Evolutionary conservation across 2,329 filamentous ascomycete species (phyloP).

Genomic region (Penicillium sclerotiorum): DNA sequence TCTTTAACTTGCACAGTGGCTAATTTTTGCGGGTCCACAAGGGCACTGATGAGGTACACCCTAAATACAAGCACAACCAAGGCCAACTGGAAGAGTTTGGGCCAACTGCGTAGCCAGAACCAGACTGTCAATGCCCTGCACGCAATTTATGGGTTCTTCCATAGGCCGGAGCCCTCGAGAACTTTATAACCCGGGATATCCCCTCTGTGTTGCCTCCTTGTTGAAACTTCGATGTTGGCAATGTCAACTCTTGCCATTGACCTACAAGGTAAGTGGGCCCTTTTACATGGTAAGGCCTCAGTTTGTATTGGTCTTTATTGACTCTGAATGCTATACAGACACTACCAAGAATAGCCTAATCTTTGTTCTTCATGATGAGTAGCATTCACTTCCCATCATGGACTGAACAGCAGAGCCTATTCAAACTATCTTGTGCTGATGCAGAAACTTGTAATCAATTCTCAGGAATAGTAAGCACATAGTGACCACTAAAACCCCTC

Average conservation of each 20-base stretch:
- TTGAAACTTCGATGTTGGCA: slow-evolving; percentile 1
- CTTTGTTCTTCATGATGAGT: slow-evolving; percentile 28
- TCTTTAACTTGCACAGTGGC: slow-evolving; percentile 15
- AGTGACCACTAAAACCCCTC: too few relatives aligned
- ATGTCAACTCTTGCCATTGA: slow-evolving; percentile 2
- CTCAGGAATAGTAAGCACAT: slow-evolving; percentile 29
- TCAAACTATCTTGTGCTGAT: slow-evolving; percentile 35
- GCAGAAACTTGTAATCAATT: slow-evolving; percentile 33
- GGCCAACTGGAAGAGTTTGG: slow-evolving; percentile 10
- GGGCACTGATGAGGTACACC: not conserved
- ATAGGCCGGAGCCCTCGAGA: slow-evolving; percentile 11
- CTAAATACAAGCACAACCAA: slow-evolving; percentile 17
- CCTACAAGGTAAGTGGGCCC: not conserved
- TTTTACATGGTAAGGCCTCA: too few relatives aligned
- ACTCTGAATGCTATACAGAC: not conserved
- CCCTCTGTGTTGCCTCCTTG: slow-evolving; percentile 4
- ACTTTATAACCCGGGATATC: slow-evolving; percentile 15
- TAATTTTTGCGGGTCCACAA: slow-evolving; percentile 11
- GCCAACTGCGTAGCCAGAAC: slow-evolving; percentile 10
- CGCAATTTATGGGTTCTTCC: slow-evolving; percentile 8
- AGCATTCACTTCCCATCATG: slow-evolving; percentile 32
- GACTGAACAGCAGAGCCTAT: slow-evolving; percentile 34
- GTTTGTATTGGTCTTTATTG: too few relatives aligned
- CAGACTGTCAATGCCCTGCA: slow-evolving; percentile 7
- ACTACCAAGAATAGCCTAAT: not conserved